Evolutionary conservation across 495 filamentous ascomycete genomes (phyloP), one percentile per base, ranked within the genome.

Genomic region (Penicillium parvum): DNA sequence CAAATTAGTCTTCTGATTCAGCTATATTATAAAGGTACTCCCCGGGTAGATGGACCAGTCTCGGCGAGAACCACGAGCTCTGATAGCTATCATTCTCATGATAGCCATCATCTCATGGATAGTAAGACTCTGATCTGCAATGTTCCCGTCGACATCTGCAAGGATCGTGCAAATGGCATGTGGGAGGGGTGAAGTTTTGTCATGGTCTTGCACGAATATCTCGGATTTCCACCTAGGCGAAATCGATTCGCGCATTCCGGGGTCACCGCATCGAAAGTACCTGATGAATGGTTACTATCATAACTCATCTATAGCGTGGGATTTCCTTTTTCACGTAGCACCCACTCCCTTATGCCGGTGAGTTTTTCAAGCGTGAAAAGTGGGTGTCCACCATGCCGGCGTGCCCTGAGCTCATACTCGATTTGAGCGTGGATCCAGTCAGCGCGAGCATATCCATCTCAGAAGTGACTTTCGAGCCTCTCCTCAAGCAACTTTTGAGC

Each of bases 91-190:
- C 37, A 40, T 29, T 29, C 37, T 40, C 25, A 40, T 40, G 20
- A 40, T 40, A 40, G 37, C 37, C 30, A 12, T 40, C 25, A 40
- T 27, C 15, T 40, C 37, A 14, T 38, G 36, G 9, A 38, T n/a
- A 6, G 36, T 38, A 16, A 38, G 36, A 8, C 15, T 9, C 36
- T 38, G 36, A 38, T 38, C 36, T 23, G 36, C 22, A 26, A 27
- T 3, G 3, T 19, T 38, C 21, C 19, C 36, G 18, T 38, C 36
- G 6, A 38, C 36, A 1, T 12, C 12, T 5, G 39, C 39, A 42
- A 19, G 5, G 19, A 35, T 35, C 17, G 16, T 35, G 19, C 32
- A 35, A 35, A 35, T 20, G 8, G 32, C 32, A 35, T 35, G 32
- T 35, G 32, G 32, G 5, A 35, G 32, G 11, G 32, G 32, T 35